These are phyloP conservation scores for Kwoniella shivajii DNA, from an alignment of 1,284 basidiomycete genomes.

Conservation along the genomic window DNA sequence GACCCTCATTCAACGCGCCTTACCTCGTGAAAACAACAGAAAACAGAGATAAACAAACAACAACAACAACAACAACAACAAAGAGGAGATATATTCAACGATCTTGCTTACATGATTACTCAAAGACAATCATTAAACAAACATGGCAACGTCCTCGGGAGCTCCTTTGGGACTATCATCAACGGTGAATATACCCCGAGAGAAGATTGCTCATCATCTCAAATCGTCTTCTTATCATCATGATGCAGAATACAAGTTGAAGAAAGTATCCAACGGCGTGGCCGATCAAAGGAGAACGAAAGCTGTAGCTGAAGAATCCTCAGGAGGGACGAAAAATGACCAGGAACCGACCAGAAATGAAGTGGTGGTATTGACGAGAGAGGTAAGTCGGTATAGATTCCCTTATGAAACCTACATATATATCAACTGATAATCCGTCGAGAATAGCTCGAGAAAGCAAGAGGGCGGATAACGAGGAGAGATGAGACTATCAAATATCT, in stretches of 20 bases:
- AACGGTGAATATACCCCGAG: too few species aligned
- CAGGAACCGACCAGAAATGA: background rate
- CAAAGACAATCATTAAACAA: too few species aligned
- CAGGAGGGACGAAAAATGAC: slow-evolving; percentile 15
- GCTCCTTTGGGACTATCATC: too few species aligned
- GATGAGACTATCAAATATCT: slow-evolving; percentile 26
- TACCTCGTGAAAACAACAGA: background rate
- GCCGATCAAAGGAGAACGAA: slow-evolving; percentile 15
- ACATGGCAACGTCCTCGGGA: too few species aligned
- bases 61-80: too few species aligned
- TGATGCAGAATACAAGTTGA: slow-evolving; percentile 8
- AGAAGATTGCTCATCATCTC: background rate
- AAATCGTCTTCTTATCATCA: background rate
- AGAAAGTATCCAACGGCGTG: slow-evolving; percentile 8
- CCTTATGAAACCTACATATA: background rate
- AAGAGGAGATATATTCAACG: too few species aligned
- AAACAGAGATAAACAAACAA: slow-evolving; percentile 6
- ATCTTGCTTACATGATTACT: too few species aligned
- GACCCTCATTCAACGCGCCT: slow-evolving; percentile 14
- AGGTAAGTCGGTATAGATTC: slow-evolving; percentile 7
- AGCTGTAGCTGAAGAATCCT: slow-evolving; percentile 23
- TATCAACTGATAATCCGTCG: background rate
- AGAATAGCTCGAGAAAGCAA: slow-evolving; percentile 25
- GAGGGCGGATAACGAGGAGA: slow-evolving; percentile 19
- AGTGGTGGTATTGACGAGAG: slow-evolving; percentile 1